Conservation (phyloP, 1,284 basidiomycete species). For the Amylostereum chailletii region DNA sequence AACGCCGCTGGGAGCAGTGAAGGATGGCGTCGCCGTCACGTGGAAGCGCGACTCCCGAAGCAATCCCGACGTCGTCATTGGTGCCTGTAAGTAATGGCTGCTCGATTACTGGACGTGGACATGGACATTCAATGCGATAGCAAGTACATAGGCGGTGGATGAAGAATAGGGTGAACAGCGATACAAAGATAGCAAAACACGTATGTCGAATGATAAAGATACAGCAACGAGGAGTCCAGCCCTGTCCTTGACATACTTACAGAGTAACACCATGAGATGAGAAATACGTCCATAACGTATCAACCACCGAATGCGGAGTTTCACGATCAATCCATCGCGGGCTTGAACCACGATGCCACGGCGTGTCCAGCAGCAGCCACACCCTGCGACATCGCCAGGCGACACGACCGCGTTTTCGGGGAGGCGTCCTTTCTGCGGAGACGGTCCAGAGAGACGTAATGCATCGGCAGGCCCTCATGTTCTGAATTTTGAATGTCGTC, state of each 20-base stretch:
- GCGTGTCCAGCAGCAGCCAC: background rate
- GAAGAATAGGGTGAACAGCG: background rate
- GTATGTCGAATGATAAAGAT: background rate
- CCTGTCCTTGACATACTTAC: too few relatives aligned
- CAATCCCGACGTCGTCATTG: too few relatives aligned
- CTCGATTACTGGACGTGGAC: too few relatives aligned
- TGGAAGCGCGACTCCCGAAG: too few relatives aligned
- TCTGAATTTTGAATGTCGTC: background rate
- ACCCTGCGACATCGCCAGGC: background rate
- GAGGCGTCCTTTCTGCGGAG: background rate
- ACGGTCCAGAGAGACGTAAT: constrained; percentile 3
- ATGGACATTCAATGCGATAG: too few relatives aligned
- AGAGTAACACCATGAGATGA: too few relatives aligned
- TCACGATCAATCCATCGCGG: background rate
- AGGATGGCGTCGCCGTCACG: too few relatives aligned
- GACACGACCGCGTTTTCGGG: background rate
- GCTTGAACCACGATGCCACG: background rate
- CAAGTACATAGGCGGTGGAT: background rate
- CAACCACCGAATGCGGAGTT: background rate
- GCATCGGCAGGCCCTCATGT: constrained; percentile 9
- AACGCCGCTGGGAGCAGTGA: background rate
- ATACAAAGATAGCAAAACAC: background rate
- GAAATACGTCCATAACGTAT: background rate
- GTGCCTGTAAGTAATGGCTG: too few relatives aligned
- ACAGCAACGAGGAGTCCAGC: background rate